Percentiles rank a stretch among this genome's conserved stretches.
These are phyloP conservation scores for Calycina herbarum DNA, from an alignment of 2,329 filamentous ascomycete genomes.

Conservation along the genomic window DNA sequence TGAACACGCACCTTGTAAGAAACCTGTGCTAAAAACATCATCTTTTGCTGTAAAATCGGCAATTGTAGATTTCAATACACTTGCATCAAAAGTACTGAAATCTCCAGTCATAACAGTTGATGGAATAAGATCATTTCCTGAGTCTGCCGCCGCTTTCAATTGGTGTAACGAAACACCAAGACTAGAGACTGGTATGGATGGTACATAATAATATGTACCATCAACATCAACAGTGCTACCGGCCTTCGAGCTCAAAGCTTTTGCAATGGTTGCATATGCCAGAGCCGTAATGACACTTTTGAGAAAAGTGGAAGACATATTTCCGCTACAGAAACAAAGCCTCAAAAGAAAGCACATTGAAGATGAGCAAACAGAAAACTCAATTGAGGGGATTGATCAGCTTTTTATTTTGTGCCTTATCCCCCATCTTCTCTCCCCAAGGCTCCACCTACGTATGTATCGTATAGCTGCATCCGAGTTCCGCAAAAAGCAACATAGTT, in stretches of 20 bases:
- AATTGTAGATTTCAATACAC: constrained; percentile 25
- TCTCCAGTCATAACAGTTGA: constrained; percentile 29
- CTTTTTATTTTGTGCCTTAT: neutral
- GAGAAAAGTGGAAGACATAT: constrained; percentile 7
- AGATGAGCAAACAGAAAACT: neutral
- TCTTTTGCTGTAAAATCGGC: constrained; percentile 28
- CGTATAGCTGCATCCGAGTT: neutral
- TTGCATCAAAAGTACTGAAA: constrained; percentile 23
- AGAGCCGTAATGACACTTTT: constrained; percentile 4
- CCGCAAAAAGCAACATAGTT: neutral
- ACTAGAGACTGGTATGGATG: constrained; percentile 26
- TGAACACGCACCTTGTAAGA: constrained; percentile 28
- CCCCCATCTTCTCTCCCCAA: neutral
- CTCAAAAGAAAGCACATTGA: neutral
- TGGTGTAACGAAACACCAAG: constrained; percentile 22
- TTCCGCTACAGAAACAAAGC: neutral
- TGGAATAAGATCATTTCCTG: constrained; percentile 27
- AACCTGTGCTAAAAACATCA: constrained; percentile 35
- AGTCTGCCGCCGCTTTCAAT: constrained; percentile 19
- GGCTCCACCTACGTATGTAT: neutral
- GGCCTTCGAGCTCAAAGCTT: constrained; percentile 14
- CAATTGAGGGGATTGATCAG: neutral
- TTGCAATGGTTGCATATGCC: constrained; percentile 5
- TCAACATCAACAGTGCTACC: constrained; percentile 31
- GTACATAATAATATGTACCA: constrained; percentile 37